A percentile compares a stretch with the other conserved stretches of the same genome.
These are phyloP conservation scores for Phytophthora megakarya DNA, from an alignment of 352 stramenopile genomes.

Conservation along the genomic window DNA sequence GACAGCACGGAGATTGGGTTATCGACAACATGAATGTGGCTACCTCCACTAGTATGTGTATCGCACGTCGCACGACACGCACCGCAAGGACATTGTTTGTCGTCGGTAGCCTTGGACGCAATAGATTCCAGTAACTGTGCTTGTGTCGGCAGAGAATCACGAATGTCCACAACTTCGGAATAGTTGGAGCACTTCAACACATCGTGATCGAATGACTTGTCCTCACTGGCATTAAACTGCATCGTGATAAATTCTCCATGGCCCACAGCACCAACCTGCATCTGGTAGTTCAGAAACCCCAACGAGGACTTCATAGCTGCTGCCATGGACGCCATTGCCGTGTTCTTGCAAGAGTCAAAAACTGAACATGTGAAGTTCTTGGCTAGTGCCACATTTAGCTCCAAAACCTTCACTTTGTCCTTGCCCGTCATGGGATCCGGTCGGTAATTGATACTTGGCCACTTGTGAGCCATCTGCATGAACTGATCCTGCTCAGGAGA, in stretches of 20 bases:
- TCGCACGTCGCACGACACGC: slow-evolving; percentile 75
- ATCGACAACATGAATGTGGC: slow-evolving; percentile 57
- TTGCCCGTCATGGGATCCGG: slow-evolving; percentile 76
- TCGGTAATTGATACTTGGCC: slow-evolving; percentile 71
- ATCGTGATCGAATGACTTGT: slow-evolving; percentile 55
- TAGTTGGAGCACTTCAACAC: slow-evolving; percentile 83
- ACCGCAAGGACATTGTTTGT: slow-evolving; percentile 81
- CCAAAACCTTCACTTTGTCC: slow-evolving; percentile 79
- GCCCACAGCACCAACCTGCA: slow-evolving; percentile 85
- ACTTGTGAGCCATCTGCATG: slow-evolving; percentile 69
- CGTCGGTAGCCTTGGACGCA: slow-evolving; percentile 38
- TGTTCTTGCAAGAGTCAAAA: slow-evolving; percentile 89
- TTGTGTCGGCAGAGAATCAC: slow-evolving; percentile 57
- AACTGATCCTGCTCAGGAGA: slow-evolving; percentile 77
- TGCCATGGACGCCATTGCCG: slow-evolving; percentile 71
- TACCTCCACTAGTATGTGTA: slow-evolving; percentile 37
- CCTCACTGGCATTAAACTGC: slow-evolving; percentile 57
- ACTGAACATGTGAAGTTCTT: slow-evolving; percentile 76
- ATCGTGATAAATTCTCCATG: slow-evolving; percentile 89
- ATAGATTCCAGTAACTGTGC: slow-evolving; percentile 75
- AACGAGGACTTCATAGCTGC: slow-evolving; percentile 83
- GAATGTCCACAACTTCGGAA: slow-evolving; percentile 50
- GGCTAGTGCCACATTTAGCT: slow-evolving; percentile 76
- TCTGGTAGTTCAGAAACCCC: slow-evolving; percentile 90
- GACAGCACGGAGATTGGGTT: slow-evolving; percentile 73